Conservation (phyloP, 75 land plant species). For the Sequoiadendron giganteum region DNA sequence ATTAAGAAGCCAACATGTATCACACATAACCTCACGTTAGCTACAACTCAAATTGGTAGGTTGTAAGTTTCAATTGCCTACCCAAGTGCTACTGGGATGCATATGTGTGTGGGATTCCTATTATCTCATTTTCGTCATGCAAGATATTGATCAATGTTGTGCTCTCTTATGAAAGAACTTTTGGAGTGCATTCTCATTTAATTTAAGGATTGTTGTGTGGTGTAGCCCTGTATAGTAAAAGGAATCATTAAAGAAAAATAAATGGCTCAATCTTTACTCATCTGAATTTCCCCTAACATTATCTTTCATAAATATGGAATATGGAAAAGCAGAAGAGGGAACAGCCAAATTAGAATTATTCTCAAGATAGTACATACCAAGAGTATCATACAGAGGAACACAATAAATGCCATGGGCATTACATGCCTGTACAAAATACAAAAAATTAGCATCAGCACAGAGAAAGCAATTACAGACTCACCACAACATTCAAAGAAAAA, state of each 20-base stretch:
- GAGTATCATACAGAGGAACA: conserved; percentile 98
- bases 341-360: neutral
- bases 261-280: neutral
- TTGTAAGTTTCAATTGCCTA: neutral
- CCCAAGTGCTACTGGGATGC: neutral
- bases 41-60: neutral
- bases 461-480: neutral
- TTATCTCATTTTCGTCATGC: neutral
- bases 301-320: neutral
- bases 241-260: neutral
- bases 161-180: neutral
- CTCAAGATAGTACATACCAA: conserved; percentile 55
- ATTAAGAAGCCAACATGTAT: neutral
- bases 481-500: neutral
- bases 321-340: neutral
- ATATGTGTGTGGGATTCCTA: neutral
- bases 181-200: neutral
- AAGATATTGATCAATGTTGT: neutral
- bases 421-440: conserved; percentile 70
- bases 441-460: neutral
- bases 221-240: neutral
- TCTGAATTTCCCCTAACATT: neutral
- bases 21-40: neutral
- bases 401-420: conserved; percentile 93
- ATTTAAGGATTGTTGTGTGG: neutral